Evolutionary conservation across 1,139 yeast genomes (phyloP).

Genomic region (Blastobotrys proliferans): DNA sequence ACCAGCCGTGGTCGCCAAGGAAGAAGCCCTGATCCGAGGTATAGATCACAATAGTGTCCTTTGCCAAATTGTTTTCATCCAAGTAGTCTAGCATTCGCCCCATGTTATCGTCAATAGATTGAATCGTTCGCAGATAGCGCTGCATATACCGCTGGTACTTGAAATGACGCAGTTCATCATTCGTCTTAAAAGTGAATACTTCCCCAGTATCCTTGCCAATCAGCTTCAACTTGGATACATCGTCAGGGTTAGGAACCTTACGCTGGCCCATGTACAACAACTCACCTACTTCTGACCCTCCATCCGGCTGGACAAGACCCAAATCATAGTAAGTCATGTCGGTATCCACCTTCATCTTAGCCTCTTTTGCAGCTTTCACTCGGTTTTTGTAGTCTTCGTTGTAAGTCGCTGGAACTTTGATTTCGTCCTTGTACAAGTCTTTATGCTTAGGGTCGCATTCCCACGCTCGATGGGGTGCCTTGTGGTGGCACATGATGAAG

Average conservation of each 20-base stretch:
- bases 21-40: slow-evolving; percentile 13
- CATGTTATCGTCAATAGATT: slow-evolving; percentile 11
- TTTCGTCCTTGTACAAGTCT: slow-evolving; percentile 8
- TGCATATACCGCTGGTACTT: slow-evolving; percentile 14
- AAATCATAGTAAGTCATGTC: slow-evolving; percentile 14
- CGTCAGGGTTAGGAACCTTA: slow-evolving; percentile 9
- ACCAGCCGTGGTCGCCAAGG: slow-evolving; percentile 15
- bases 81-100: slow-evolving; percentile 10
- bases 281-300: slow-evolving; percentile 3
- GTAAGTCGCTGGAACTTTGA: slow-evolving; percentile 13
- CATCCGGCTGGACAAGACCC: slow-evolving; percentile 14
- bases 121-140: slow-evolving; percentile 12
- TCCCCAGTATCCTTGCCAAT: slow-evolving; percentile 10
- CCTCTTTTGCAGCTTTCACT: slow-evolving; percentile 14
- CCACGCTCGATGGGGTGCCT: slow-evolving; percentile 16
- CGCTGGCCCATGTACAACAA: background rate
- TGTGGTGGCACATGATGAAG: slow-evolving; percentile 15
- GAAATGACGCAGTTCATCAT: slow-evolving; percentile 12
- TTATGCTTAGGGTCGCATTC: slow-evolving; percentile 10
- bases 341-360: slow-evolving; percentile 14
- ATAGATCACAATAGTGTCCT: slow-evolving; percentile 10
- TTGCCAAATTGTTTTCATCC: slow-evolving; percentile 5
- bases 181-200: slow-evolving; percentile 7
- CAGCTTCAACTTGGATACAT: slow-evolving; percentile 7
- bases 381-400: slow-evolving; percentile 14